Evolutionary conservation across 805 yeast genomes (phyloP), one percentile per base, ranked within the genome.

Genomic region (Candida nonsorbophila): DNA sequence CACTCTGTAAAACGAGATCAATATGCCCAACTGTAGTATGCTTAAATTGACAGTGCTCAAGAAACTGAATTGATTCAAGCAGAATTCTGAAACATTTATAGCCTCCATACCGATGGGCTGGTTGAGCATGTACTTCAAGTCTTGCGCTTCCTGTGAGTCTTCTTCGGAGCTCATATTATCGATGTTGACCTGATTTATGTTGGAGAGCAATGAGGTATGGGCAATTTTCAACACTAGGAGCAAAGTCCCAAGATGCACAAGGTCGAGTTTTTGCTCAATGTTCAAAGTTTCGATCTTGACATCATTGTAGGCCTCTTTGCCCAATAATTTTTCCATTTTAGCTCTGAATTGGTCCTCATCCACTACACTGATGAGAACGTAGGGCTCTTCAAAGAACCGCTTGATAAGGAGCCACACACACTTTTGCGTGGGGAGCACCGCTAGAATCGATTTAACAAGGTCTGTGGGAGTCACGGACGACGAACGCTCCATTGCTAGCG

Each of bases 331-430:
- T 2, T 49, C 39, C 13, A 75, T 49, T 26, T 66, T 62, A 14
- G 42, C 43, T 29, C 65, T 61, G 45, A 74, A 74, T 9, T 58
- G 59, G 32, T 42, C 55, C 44, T 79, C 84, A 49, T 79, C 85
- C 17, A 79, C 53, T 36, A 71, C 73, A 3, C 88, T 87, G 37
- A 79, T 58, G 32, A 71, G 75, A 9, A 80, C 67, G 45, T 81
- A 81, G 4, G 79, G 48, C 16, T 65, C 63, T 11, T 64, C 67
- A 47, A 80, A 80, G 40, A 72, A 80, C 37, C 77, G 56, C 35
- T 77, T 74, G 16, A 79, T 55, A 25, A 76, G 54, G 28, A 64
- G 43, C 72, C 79, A 71, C 6, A 79, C 62, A 2, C n/a, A n/a
- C n/a, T n/a, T n/a, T n/a, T n/a, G n/a, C n/a, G n/a, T n/a, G n/a